phyloP scores from a whole-genome alignment of 2,329 filamentous ascomycete species.

The Fusarium hostae region DNA sequence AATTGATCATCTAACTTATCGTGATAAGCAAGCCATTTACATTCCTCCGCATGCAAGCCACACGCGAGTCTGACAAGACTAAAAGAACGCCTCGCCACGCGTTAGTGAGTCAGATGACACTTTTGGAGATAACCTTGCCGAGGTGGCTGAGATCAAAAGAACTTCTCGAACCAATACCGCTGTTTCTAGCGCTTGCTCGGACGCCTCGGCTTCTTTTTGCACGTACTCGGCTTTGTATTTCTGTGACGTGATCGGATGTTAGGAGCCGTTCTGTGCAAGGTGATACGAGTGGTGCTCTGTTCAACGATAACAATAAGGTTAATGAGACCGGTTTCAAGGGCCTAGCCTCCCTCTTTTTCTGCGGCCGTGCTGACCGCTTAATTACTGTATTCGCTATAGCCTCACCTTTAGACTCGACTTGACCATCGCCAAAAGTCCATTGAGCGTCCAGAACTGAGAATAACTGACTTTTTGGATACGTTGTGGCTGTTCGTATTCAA shows the following conservation, averaged over 20 bases:
- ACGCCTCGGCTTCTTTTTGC: neutral
- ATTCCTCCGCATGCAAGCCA: neutral
- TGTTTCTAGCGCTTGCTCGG: neutral
- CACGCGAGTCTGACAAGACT: neutral
- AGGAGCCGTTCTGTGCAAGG: neutral
- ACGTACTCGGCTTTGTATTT: neutral
- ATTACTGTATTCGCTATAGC: neutral
- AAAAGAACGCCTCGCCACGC: neutral
- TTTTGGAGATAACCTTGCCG: neutral
- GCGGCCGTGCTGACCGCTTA: neutral
- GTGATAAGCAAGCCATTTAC: neutral
- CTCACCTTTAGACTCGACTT: neutral
- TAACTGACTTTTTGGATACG: neutral
- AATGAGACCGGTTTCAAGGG: neutral
- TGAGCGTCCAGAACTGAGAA: neutral
- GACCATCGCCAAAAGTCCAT: neutral
- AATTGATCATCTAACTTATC: neutral
- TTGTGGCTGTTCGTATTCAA: neutral
- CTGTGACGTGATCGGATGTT: neutral
- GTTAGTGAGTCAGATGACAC: neutral
- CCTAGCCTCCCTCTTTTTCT: neutral
- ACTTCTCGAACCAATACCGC: neutral
- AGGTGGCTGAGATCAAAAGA: neutral
- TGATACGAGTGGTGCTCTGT: neutral
- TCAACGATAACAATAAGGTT: neutral